These are phyloP conservation scores for Boletus rubropictus DNA, from an alignment of 768 basidiomycete species.

Conservation along the genomic window DNA sequence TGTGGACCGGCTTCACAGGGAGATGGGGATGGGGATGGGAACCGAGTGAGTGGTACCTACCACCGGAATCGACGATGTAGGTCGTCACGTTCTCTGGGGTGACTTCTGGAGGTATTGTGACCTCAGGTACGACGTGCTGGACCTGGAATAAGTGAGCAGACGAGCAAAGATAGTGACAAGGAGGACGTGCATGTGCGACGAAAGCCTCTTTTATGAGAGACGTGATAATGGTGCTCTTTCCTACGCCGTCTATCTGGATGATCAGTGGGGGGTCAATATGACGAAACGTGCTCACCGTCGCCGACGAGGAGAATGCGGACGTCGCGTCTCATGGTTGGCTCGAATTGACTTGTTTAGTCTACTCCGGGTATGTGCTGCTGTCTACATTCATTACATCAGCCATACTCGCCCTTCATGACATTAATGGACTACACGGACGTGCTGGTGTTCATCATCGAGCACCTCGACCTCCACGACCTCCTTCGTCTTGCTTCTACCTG, in stretches of 20 bases:
- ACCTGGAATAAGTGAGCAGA: constrained; percentile 48
- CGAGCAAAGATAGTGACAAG: background rate
- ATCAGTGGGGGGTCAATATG: background rate
- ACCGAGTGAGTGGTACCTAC: constrained; percentile 40
- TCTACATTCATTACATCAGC: constrained; percentile 18
- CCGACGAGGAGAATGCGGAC: constrained; percentile 91
- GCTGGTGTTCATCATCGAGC: constrained; percentile 46
- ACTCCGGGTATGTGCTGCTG: too few relatives aligned
- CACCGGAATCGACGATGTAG: constrained; percentile 95
- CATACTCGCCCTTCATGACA: background rate
- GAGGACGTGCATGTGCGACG: constrained; percentile 68
- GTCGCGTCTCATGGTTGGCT: constrained; percentile 72
- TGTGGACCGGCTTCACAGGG: constrained; percentile 66
- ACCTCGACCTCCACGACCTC: constrained; percentile 41
- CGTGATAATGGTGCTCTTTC: constrained; percentile 96
- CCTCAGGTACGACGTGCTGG: constrained; percentile 91
- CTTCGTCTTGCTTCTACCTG: constrained; percentile 28
- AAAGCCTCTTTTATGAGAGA: constrained; percentile 95
- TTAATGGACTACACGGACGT: constrained; percentile 43
- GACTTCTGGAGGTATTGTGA: constrained; percentile 96
- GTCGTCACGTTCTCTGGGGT: constrained; percentile 98
- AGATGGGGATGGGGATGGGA: constrained; percentile 3
- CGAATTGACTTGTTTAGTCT: constrained; percentile 11
- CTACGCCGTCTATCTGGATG: constrained; percentile 76
- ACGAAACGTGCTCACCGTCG: constrained; percentile 58